These are phyloP conservation scores for Saccharum officinarum DNA, from an alignment of 176 grass and related monocot species.

Conservation along the genomic window DNA sequence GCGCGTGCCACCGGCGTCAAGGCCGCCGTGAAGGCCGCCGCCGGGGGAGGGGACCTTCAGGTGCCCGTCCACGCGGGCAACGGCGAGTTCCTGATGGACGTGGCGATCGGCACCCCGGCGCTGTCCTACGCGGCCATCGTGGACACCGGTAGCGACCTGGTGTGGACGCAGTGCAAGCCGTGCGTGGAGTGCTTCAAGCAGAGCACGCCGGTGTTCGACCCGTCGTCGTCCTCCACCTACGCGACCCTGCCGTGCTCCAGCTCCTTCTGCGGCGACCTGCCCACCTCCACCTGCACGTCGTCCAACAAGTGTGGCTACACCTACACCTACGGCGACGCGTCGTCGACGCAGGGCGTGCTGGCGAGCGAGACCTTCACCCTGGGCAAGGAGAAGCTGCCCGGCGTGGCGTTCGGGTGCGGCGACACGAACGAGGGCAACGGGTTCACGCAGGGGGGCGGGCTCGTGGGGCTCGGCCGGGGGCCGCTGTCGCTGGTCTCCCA, in stretches of 20 bases:
- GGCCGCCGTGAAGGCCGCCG: constrained; percentile 20
- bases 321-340: constrained; percentile 67
- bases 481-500: constrained; percentile 62
- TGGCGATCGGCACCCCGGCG: constrained; percentile 70
- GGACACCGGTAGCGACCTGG: constrained; percentile 80
- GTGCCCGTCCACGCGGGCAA: constrained; percentile 50
- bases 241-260: constrained; percentile 47
- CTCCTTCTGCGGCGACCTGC: constrained; percentile 46
- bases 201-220: constrained; percentile 61
- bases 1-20: constrained; percentile 36
- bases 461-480: constrained; percentile 66
- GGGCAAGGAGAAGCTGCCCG: constrained; percentile 15
- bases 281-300: constrained; percentile 42
- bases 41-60: constrained; percentile 24
- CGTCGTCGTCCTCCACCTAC: constrained; percentile 70
- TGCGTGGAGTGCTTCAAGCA: constrained; percentile 60
- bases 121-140: constrained; percentile 59
- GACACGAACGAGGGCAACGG: constrained; percentile 58
- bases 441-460: constrained; percentile 57
- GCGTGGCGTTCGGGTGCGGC: constrained; percentile 67
- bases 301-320: constrained; percentile 43
- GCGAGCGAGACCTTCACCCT: constrained; percentile 74
- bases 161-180: constrained; percentile 92
- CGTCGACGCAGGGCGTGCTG: constrained; percentile 63
- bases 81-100: constrained; percentile 71